Evolutionary conservation across 2,329 filamentous ascomycete genomes (phyloP).

Genomic region (Ophiostoma himal-ulmi): DNA sequence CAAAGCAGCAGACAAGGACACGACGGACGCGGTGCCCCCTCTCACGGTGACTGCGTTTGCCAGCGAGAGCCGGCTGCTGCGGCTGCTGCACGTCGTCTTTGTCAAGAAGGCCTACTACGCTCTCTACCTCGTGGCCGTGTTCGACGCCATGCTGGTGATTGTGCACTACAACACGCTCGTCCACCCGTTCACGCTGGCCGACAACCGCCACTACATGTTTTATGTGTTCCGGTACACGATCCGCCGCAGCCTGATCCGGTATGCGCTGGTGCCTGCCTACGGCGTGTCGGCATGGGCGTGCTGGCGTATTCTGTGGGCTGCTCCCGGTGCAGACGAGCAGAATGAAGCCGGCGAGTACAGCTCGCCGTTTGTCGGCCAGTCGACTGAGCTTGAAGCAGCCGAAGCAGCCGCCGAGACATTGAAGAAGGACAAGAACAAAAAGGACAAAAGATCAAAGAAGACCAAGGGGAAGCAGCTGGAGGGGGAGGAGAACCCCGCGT

Average conservation of each 20-base stretch:
- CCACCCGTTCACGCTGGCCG: conserved; percentile 91
- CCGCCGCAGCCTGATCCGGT: conserved; percentile 59
- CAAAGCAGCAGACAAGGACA: not conserved
- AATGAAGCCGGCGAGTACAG: conserved; percentile 8
- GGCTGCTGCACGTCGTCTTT: conserved; percentile 29
- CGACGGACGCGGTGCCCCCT: not conserved
- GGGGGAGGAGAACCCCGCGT: not conserved
- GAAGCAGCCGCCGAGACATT: not conserved
- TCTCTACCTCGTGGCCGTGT: conserved; percentile 34
- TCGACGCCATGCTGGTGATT: conserved; percentile 39
- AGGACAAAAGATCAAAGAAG: not conserved
- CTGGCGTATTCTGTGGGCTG: conserved; percentile 55
- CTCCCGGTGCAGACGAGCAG: conserved; percentile 25
- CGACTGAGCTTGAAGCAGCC: conserved; percentile 16
- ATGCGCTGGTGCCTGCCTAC: conserved; percentile 65
- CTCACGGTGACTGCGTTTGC: conserved; percentile 4
- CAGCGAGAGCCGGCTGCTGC: conserved; percentile 10
- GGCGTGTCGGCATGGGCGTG: conserved; percentile 62
- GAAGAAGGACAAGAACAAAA: not conserved
- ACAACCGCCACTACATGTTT: conserved; percentile 96
- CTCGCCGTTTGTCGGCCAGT: conserved; percentile 23
- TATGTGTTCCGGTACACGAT: conserved; percentile 88
- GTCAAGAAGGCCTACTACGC: conserved; percentile 35
- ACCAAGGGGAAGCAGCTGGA: conserved; percentile 6
- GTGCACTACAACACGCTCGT: conserved; percentile 85